Evolutionary conservation across 441 rosid species (phyloP).

Genomic region (Capsella rubella): DNA sequence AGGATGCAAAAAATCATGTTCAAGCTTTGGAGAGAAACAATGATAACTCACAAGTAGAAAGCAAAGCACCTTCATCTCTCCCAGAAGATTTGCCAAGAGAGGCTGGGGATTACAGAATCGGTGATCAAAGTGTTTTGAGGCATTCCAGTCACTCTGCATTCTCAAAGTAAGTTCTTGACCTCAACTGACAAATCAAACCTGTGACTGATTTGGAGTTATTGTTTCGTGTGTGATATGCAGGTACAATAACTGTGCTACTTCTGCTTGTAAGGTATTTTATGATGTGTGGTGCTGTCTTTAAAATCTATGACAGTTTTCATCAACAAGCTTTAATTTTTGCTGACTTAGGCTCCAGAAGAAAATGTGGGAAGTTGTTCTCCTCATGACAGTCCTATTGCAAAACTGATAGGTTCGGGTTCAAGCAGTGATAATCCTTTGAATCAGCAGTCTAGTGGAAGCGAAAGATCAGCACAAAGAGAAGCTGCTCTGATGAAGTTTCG

Average conservation of each 20-base stretch:
- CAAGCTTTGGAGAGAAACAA: conserved; percentile 47
- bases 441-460: conserved; percentile 67
- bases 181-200: conserved; percentile 16
- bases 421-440: conserved; percentile 50
- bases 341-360: conserved; percentile 57
- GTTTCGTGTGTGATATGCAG: conserved; percentile 50
- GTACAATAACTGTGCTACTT: conserved; percentile 61
- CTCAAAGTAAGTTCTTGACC: conserved; percentile 62
- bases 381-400: conserved; percentile 57
- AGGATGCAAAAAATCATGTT: conserved; percentile 38
- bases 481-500: conserved; percentile 77
- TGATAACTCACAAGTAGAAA: conserved; percentile 45
- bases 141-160: conserved; percentile 79
- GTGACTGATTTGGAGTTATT: conserved; percentile 14
- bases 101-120: conserved; percentile 45
- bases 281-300: not conserved
- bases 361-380: conserved; percentile 72
- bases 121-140: conserved; percentile 59
- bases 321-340: conserved; percentile 36
- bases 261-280: conserved; percentile 60
- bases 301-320: conserved; percentile 35
- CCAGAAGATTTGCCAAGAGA: conserved; percentile 52
- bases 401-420: conserved; percentile 56
- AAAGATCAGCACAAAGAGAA: conserved; percentile 58
- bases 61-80: conserved; percentile 43